A percentile compares a stretch with the other conserved stretches of the same genome.
Evolutionary conservation across 169 alveolate species (phyloP).

Genomic region (Eimeria mitis): DNA sequence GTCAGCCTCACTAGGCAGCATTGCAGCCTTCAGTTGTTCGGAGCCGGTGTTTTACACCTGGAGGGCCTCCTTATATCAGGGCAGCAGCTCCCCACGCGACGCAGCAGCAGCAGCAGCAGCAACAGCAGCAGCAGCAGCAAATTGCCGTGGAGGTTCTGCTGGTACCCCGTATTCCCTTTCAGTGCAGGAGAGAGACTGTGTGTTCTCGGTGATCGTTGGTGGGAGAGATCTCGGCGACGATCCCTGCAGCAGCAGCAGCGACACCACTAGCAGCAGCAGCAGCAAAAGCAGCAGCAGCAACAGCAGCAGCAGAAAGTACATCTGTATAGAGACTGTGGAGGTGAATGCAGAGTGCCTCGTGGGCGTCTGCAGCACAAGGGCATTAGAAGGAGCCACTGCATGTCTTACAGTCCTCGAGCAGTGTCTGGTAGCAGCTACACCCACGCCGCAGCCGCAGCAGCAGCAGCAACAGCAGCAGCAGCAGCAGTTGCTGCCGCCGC

Average conservation of each 20-base stretch:
- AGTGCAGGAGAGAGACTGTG: conserved; percentile 47
- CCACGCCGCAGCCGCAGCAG: conserved; percentile 35
- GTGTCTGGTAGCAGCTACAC: conserved; percentile 34
- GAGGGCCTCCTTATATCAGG: conserved; percentile 47
- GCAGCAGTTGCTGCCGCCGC: not conserved
- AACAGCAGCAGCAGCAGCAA: conserved; percentile 18
- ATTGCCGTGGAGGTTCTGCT: not conserved
- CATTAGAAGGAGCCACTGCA: conserved; percentile 45
- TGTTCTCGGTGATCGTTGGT: not conserved
- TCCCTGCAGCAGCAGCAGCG: conserved; percentile 30
- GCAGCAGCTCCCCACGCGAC: conserved; percentile 40
- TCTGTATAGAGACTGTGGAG: conserved; percentile 27
- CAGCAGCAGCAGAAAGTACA: conserved; percentile 7
- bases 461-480: conserved; percentile 35
- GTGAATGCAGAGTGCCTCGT: conserved; percentile 23
- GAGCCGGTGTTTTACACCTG: conserved; percentile 56
- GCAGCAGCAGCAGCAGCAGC: conserved; percentile 59
- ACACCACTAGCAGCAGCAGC: conserved; percentile 56
- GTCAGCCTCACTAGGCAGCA: conserved; percentile 34
- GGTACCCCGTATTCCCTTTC: not conserved
- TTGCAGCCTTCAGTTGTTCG: conserved; percentile 35
- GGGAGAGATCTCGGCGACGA: not conserved
- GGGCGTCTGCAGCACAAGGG: conserved; percentile 41
- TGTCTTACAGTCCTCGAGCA: not conserved
- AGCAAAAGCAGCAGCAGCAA: conserved; percentile 65